phyloP scores from a whole-genome alignment of 768 basidiomycete genomes.

The Pholiota conissans region DNA sequence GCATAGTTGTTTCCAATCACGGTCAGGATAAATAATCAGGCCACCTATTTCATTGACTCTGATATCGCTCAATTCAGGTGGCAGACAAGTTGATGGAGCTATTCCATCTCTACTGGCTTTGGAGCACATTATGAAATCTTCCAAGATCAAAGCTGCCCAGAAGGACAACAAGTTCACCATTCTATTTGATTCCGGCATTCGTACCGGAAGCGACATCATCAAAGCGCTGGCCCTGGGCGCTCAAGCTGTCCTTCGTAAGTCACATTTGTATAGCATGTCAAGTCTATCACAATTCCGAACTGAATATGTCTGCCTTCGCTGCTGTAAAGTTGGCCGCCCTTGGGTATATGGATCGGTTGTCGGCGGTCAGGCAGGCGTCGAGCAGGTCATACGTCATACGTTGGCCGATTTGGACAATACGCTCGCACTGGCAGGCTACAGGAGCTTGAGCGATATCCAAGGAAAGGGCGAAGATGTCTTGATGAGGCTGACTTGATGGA shows the following conservation, averaged over 20 bases:
- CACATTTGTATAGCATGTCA: neutral
- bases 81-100: constrained; percentile 77
- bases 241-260: constrained; percentile 73
- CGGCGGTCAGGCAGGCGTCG: constrained; percentile 72
- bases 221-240: constrained; percentile 88
- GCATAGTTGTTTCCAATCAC: constrained; percentile 81
- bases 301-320: neutral
- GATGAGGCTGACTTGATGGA: constrained; percentile 17
- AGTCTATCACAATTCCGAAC: neutral
- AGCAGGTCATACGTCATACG: constrained; percentile 68
- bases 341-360: constrained; percentile 73
- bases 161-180: constrained; percentile 61
- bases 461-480: constrained; percentile 56
- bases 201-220: constrained; percentile 81
- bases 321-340: constrained; percentile 62
- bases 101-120: constrained; percentile 74
- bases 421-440: constrained; percentile 63
- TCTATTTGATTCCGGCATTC: constrained; percentile 80
- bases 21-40: constrained; percentile 36
- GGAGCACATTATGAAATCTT: constrained; percentile 63
- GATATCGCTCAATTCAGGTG: constrained; percentile 40
- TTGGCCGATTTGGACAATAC: constrained; percentile 69
- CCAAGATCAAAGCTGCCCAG: constrained; percentile 58
- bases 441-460: constrained; percentile 57
- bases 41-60: neutral